phyloP scores from a whole-genome alignment of 371 early-diverging fungal genomes.

The Apophysomyces ossiformis region DNA sequence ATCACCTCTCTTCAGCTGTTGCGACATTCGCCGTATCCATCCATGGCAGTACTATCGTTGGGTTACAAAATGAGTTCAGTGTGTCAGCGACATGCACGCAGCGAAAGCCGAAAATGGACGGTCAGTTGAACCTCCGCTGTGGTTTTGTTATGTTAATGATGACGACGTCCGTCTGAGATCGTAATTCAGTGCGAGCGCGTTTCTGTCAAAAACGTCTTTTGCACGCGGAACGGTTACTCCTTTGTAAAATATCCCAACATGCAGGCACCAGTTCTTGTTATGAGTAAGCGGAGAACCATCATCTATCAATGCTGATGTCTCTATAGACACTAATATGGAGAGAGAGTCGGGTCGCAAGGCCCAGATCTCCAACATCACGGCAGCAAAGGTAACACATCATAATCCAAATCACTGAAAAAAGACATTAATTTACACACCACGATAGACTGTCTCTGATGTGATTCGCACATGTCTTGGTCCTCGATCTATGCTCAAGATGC shows the following conservation, averaged over 20 bases:
- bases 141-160: no score
- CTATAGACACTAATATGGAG: constrained; percentile 89
- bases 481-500: constrained; percentile 99
- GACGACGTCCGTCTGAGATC: no score
- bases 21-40: no score
- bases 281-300: constrained; percentile 58
- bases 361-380: constrained; percentile 95
- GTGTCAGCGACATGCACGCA: no score
- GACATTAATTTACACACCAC: constrained; percentile 10
- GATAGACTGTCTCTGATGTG: constrained; percentile 95
- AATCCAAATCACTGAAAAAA: constrained; percentile 5
- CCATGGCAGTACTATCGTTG: no score
- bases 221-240: background rate
- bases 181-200: no score
- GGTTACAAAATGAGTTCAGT: no score
- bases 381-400: constrained; percentile 82
- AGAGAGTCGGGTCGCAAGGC: constrained; percentile 96
- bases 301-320: constrained; percentile 10
- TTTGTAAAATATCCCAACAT: constrained; percentile 31
- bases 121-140: no score
- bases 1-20: no score
- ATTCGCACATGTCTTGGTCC: constrained; percentile 99
- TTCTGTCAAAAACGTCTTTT: constrained; percentile 3
- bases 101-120: background rate
- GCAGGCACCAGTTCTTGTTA: constrained; percentile 75